Evolutionary conservation across 2,329 filamentous ascomycete genomes (phyloP).

Genomic region (Elsinoe perseae): DNA sequence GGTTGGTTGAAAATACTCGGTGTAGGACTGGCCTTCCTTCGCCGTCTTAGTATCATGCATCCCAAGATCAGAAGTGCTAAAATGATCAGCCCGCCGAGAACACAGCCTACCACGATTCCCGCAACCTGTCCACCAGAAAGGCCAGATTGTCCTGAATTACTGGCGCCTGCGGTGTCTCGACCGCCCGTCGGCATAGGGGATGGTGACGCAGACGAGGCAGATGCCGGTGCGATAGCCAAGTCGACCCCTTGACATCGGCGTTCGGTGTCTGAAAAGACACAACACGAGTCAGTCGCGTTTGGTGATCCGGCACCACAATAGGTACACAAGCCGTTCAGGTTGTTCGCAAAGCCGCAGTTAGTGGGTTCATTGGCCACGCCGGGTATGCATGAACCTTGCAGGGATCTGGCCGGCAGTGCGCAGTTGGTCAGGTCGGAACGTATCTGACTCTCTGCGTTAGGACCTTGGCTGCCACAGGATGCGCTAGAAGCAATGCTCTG

Average conservation of each 20-base stretch:
- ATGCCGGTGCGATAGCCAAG: conserved; percentile 58
- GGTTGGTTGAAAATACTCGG: conserved; percentile 85
- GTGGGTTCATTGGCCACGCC: conserved; percentile 72
- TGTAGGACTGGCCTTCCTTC: conserved; percentile 51
- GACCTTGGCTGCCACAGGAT: conserved; percentile 57
- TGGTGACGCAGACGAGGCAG: conserved; percentile 55
- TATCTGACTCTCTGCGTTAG: conserved; percentile 61
- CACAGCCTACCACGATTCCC: conserved; percentile 75
- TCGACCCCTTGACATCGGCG: conserved; percentile 65
- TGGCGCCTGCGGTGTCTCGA: conserved; percentile 17
- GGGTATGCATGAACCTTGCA: conserved; percentile 66
- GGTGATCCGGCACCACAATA: conserved; percentile 77
- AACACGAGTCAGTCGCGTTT: conserved; percentile 94
- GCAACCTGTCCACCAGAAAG: conserved; percentile 84
- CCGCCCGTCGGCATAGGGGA: conserved; percentile 27
- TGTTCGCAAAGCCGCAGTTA: conserved; percentile 77
- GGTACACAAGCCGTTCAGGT: conserved; percentile 67
- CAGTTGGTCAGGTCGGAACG: conserved; percentile 89
- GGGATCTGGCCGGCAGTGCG: conserved; percentile 68
- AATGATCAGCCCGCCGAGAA: conserved; percentile 64
- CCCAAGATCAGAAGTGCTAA: conserved; percentile 52
- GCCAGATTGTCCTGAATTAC: conserved; percentile 30
- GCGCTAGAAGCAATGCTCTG: conserved; percentile 70
- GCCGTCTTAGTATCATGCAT: conserved; percentile 53
- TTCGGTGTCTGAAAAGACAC: conserved; percentile 71